A percentile compares a stretch with the other conserved stretches of the same genome.
phyloP scores from a whole-genome alignment of 73 alveolate genomes.

The Durusdinium trenchii region DNA sequence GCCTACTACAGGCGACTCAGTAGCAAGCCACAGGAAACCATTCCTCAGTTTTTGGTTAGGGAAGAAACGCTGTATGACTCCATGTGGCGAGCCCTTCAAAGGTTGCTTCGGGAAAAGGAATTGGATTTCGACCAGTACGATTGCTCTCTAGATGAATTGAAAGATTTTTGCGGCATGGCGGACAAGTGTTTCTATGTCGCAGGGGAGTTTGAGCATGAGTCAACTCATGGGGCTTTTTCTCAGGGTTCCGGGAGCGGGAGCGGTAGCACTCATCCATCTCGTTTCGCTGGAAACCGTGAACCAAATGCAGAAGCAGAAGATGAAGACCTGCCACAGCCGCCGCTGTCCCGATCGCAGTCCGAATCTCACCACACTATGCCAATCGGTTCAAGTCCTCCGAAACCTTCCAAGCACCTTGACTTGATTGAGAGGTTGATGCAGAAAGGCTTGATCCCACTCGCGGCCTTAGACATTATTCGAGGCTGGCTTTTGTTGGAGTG shows the following conservation, averaged over 20 bases:
- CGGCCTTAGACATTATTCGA: conserved; percentile 56
- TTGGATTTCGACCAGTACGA: conserved; percentile 25
- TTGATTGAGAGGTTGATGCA: conserved; percentile 73
- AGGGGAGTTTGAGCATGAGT: not conserved
- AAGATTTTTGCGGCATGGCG: conserved; percentile 40
- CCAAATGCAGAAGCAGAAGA: not conserved
- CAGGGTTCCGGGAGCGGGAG: not conserved
- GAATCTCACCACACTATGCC: not conserved
- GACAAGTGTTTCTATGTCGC: not conserved
- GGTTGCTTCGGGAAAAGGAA: conserved; percentile 2
- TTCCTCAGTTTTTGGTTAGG: conserved; percentile 34
- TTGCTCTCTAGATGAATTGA: not conserved
- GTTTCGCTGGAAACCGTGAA: not conserved
- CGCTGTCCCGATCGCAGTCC: not conserved
- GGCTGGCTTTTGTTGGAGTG: conserved; percentile 63
- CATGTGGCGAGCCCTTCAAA: conserved; percentile 68
- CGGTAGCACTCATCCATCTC: not conserved
- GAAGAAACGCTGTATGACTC: conserved; percentile 59
- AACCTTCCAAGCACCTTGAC: not conserved
- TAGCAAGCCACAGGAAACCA: not conserved
- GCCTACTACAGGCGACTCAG: conserved; percentile 29
- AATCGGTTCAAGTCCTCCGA: not conserved
- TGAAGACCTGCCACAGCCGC: not conserved
- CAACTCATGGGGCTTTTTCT: not conserved
- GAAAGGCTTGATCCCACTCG: conserved; percentile 36